Evolutionary conservation across 2,329 filamentous ascomycete species (phyloP).

Genomic region (Sclerotiophoma versabilis): DNA sequence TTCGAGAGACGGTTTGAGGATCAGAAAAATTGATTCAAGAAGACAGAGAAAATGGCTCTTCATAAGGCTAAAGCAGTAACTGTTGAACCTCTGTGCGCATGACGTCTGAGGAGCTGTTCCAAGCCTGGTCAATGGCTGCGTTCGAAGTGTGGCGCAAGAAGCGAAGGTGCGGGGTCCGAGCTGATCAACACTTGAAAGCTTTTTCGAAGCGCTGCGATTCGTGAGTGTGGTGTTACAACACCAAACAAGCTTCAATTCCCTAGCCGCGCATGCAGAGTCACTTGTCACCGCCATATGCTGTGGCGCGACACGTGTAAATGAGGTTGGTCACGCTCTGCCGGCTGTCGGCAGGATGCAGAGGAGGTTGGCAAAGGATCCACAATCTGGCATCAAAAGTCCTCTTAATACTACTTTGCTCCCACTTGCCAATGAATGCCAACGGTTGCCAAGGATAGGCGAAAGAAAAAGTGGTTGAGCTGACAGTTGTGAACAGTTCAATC

Average conservation of each 20-base stretch:
- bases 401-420: not conserved
- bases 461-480: not conserved
- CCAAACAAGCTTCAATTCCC: conserved; percentile 23
- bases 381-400: not conserved
- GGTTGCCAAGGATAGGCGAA: not conserved
- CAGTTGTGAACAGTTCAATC: not conserved
- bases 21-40: not conserved
- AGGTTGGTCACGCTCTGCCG: conserved; percentile 1
- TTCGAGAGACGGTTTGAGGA: not conserved
- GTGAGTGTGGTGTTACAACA: conserved; percentile 11
- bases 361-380: not conserved
- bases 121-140: conserved; percentile 24
- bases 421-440: not conserved
- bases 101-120: conserved; percentile 36
- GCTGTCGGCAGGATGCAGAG: not conserved
- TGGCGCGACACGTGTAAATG: conserved; percentile 19
- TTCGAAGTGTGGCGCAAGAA: conserved; percentile 35
- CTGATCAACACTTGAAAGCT: conserved; percentile 21
- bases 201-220: conserved; percentile 24
- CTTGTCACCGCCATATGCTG: conserved; percentile 18
- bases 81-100: conserved; percentile 24
- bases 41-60: not conserved
- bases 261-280: conserved; percentile 4
- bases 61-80: conserved; percentile 11
- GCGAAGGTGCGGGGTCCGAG: conserved; percentile 34